Base-by-base conservation (phyloP, 495 filamentous ascomycete genomes). In the Cercophora scortea region DNA sequence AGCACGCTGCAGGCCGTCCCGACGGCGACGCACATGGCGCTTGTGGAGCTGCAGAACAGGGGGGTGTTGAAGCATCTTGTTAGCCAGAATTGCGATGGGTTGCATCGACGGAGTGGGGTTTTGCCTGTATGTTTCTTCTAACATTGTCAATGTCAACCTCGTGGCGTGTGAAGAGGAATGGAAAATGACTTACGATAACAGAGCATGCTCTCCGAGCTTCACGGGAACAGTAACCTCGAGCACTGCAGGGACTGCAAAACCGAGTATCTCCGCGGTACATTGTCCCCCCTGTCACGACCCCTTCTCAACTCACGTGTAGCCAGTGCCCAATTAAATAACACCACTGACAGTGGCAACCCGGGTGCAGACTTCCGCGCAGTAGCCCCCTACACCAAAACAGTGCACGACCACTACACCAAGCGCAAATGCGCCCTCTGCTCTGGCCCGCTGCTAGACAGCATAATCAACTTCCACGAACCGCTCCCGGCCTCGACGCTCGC, bases 201-300 rank as follows among this genome's bases (percentile, higher is more conserved):
- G 67, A 56, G 69, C 18, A 62, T 32, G 17, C 70, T 73, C 35
- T 70, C 71, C 0, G 71, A 75, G 48, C 66, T 75, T 0, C 71
- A 76, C 44, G 71, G 72, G 18, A 77, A 77, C 49, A 73, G 59
- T 54, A 76, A 74, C 47, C 63, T 71, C 18, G 73, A 76, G 47
- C 63, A 62, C 42, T 75, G 73, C 59, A 68, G 70, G 18, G 63
- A 67, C 40, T 76, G 71, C 44, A 64, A 66, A 6, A 72, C 71
- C 51, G 69, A 76, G 52, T 75, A 71, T 51, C 61, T 76, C 33
- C 70, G 72, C 33, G 72, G 71, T 72, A 58, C 8, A 17, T 42
- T 25, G 2, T 2, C 25, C 25, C 33, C 8, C 19, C 15, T 18
- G 0, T n/a, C 16, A n/a, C 7, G 13, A 13, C 16, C 33, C 45